These are phyloP conservation scores for Arthonia radiata DNA, from an alignment of 495 filamentous ascomycete genomes.

Conservation along the genomic window DNA sequence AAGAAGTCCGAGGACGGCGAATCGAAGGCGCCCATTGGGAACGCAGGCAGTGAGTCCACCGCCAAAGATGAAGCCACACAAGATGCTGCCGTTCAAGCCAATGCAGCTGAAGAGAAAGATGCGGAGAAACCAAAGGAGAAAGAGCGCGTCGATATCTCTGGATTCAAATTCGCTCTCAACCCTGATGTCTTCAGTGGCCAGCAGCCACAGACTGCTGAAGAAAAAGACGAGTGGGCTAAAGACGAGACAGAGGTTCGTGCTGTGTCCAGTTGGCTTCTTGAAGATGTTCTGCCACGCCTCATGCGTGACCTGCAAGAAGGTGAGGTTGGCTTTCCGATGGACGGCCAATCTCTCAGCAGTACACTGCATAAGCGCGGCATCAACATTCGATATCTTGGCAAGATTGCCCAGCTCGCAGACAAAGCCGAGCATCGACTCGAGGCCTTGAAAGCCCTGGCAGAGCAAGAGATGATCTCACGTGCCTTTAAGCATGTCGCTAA, in stretches of 20 bases:
- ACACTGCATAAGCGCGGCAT: slow-evolving; percentile 93
- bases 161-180: slow-evolving; percentile 74
- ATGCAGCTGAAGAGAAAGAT: slow-evolving; percentile 11
- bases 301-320: slow-evolving; percentile 57
- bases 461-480: slow-evolving; percentile 83
- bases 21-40: no score
- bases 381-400: slow-evolving; percentile 88
- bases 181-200: slow-evolving; percentile 92
- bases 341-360: slow-evolving; percentile 68
- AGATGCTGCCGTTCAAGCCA: slow-evolving; percentile 12
- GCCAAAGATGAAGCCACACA: slow-evolving; percentile 9
- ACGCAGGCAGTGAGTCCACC: slow-evolving; percentile 8
- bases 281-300: slow-evolving; percentile 46
- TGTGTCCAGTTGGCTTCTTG: slow-evolving; percentile 52
- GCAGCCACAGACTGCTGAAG: slow-evolving; percentile 64
- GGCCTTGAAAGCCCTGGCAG: slow-evolving; percentile 46
- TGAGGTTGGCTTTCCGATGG: slow-evolving; percentile 94
- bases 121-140: slow-evolving; percentile 18
- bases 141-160: slow-evolving; percentile 53
- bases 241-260: slow-evolving; percentile 78
- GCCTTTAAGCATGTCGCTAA: slow-evolving; percentile 82
- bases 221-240: slow-evolving; percentile 58
- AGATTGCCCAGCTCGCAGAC: slow-evolving; percentile 42
- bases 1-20: slow-evolving; percentile 10
- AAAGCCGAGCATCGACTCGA: slow-evolving; percentile 43